These are phyloP conservation scores for Begonia masoniana DNA, from an alignment of 306 rosid species.

Conservation along the genomic window DNA sequence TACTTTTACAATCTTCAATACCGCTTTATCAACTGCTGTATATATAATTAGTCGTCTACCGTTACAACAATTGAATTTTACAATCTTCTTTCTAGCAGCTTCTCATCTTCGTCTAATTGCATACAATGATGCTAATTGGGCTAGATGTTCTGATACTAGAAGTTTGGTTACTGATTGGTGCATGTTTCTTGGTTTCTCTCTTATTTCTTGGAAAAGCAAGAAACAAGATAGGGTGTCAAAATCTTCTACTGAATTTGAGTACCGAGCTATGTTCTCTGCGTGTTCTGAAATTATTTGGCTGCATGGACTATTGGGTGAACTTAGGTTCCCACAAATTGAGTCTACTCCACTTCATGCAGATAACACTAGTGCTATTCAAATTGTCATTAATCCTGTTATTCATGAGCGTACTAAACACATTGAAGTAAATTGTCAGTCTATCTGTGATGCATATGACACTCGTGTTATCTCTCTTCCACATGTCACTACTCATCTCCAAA, in stretches of 20 bases:
- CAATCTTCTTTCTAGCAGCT: too few species aligned
- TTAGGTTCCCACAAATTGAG: not conserved
- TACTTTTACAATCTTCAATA: too few species aligned
- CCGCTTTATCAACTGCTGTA: too few species aligned
- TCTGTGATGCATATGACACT: not conserved
- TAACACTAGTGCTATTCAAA: not conserved
- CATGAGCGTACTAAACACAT: slow-evolving; percentile 2
- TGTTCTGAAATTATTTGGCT: not conserved
- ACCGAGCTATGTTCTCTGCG: not conserved
- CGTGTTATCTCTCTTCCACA: slow-evolving; percentile 1
- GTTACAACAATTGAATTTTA: too few species aligned
- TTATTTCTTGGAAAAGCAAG: slow-evolving; percentile 7
- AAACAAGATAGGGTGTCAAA: not conserved
- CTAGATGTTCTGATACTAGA: too few species aligned
- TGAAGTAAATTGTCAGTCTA: slow-evolving; percentile 3
- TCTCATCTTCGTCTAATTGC: too few species aligned
- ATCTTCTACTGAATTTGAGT: slow-evolving; percentile 2
- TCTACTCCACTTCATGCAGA: slow-evolving; percentile 1
- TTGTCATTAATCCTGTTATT: not conserved
- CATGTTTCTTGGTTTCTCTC: not conserved
- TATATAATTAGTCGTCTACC: too few species aligned
- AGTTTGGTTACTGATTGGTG: not conserved
- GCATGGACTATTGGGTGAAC: not conserved
- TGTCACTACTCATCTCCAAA: slow-evolving; percentile 3
- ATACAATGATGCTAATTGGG: too few species aligned